Base-by-base conservation (phyloP, 352 stramenopile species). In the Globisporangium apiculatum region DNA sequence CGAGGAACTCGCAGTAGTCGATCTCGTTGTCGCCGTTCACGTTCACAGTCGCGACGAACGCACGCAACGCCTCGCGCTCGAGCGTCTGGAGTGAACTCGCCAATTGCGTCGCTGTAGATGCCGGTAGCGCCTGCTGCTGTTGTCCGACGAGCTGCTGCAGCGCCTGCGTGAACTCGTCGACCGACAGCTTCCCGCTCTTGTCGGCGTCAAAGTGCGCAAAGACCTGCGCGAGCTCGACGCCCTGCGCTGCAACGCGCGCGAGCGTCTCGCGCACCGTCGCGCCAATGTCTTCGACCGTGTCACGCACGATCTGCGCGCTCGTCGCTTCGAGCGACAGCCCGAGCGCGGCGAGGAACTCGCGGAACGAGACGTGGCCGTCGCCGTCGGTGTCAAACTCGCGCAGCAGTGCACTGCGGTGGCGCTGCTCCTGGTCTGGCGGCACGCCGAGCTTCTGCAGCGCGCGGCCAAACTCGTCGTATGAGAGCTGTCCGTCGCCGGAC, bases 341-440 rank as follows among this genome's bases (percentile, higher is more conserved):
- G n/a, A 92, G 51, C 2, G 71, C 79, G 31, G 67, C 53, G 8
- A 92, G 65, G 51, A 97, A 95, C 51, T 97, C 89, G 1, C 67
- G 57, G 57, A 95, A 88, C 9, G 86, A 90, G 17, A 97, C 79
- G 2, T 55, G 66, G 0, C 79, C 83, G 49, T 93, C 72, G 15
- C 68, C 63, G 51, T 93, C 68, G 42, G 59, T 61, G 43, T 95
- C 82, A 14, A 94, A 71, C 45, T 78, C 68, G 0, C 17, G 38
- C 17, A 93, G 58, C 2, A 94, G 58, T 17, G 12, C n/a, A 9
- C 58, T 65, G 18, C 69, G 50, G 7, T 43, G 64, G 3, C 55
- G 68, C n/a, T 58, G 65, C 45, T 47, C 58, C 4, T 51, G 43
- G 3, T 53, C 58, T 5, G 42, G 14, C 41, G 62, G 58, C 47